Percentiles rank a stretch among this genome's conserved stretches.
Evolutionary conservation across 768 basidiomycete genomes (phyloP).

Genomic region (Lactarius akahatsu): DNA sequence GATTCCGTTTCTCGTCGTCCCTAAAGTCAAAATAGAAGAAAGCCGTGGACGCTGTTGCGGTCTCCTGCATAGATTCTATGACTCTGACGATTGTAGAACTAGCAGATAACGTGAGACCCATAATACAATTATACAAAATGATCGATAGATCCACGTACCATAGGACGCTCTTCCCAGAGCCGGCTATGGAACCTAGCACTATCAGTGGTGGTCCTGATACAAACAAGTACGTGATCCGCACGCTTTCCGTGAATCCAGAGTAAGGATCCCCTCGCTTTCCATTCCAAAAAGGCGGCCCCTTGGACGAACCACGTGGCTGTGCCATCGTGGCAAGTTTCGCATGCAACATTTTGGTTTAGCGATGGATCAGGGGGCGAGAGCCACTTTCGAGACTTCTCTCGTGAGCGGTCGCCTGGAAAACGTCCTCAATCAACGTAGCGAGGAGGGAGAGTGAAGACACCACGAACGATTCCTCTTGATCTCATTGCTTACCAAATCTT

Average conservation of each 20-base stretch:
- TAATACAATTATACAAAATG: too few species aligned
- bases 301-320: background rate
- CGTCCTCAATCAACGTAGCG: background rate
- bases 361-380: background rate
- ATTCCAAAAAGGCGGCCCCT: background rate
- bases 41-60: background rate
- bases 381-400: background rate
- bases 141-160: background rate
- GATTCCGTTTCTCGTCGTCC: background rate
- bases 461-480: background rate
- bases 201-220: background rate
- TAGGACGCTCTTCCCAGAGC: background rate
- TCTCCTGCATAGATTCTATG: background rate
- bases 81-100: background rate
- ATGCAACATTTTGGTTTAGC: background rate
- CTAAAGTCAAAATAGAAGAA: constrained; percentile 1
- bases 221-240: background rate
- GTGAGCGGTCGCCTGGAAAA: background rate
- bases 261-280: background rate
- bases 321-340: background rate
- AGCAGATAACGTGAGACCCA: background rate
- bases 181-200: background rate
- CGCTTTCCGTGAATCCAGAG: constrained; percentile 7
- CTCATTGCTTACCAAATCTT: background rate
- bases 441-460: background rate